Evolutionary conservation across 495 filamentous ascomycete genomes (phyloP).

Genomic region (Penicillium maclennaniae): DNA sequence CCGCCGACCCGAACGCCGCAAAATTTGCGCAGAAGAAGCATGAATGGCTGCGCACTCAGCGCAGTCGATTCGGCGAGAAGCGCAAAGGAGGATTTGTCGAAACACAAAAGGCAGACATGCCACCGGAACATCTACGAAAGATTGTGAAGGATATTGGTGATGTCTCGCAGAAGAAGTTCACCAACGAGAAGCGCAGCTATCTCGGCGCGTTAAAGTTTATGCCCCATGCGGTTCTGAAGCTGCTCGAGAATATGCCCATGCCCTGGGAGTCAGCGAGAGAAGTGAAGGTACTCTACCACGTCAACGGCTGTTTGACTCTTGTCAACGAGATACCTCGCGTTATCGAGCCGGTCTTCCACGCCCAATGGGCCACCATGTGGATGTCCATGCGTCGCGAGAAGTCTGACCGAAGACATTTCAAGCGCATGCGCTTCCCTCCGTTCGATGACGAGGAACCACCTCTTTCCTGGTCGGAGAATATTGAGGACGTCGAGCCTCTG

Average conservation of each 20-base stretch:
- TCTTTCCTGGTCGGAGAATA: slow-evolving; percentile 96
- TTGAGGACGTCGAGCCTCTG: slow-evolving; percentile 95
- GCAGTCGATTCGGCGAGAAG: slow-evolving; percentile 94
- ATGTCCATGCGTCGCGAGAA: slow-evolving; percentile 97
- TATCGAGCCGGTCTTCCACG: slow-evolving; percentile 97
- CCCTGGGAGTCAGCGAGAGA: slow-evolving; percentile 96
- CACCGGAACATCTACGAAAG: slow-evolving; percentile 95
- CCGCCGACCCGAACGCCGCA: slow-evolving; percentile 78
- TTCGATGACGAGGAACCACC: slow-evolving; percentile 99
- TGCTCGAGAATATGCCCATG: slow-evolving; percentile 99
- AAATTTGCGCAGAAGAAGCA: slow-evolving; percentile 99
- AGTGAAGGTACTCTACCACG: slow-evolving; percentile 97
- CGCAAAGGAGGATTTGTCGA: slow-evolving; percentile 94
- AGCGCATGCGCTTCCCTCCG: slow-evolving; percentile 97
- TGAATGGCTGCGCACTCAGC: slow-evolving; percentile 92
- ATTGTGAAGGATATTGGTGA: slow-evolving; percentile 98
- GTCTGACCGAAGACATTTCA: slow-evolving; percentile 93
- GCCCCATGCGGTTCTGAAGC: slow-evolving; percentile 98
- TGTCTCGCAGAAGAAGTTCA: slow-evolving; percentile 99
- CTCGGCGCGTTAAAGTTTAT: slow-evolving; percentile 98
- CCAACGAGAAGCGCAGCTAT: slow-evolving; percentile 97
- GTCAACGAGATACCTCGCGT: slow-evolving; percentile 97
- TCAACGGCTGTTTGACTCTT: slow-evolving; percentile 94
- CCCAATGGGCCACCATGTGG: slow-evolving; percentile 99
- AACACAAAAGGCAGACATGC: slow-evolving; percentile 98